Percentiles rank a stretch among this genome's conserved stretches.
phyloP scores from a whole-genome alignment of 2,329 filamentous ascomycete species.

The Berkeleyomyces basicola region DNA sequence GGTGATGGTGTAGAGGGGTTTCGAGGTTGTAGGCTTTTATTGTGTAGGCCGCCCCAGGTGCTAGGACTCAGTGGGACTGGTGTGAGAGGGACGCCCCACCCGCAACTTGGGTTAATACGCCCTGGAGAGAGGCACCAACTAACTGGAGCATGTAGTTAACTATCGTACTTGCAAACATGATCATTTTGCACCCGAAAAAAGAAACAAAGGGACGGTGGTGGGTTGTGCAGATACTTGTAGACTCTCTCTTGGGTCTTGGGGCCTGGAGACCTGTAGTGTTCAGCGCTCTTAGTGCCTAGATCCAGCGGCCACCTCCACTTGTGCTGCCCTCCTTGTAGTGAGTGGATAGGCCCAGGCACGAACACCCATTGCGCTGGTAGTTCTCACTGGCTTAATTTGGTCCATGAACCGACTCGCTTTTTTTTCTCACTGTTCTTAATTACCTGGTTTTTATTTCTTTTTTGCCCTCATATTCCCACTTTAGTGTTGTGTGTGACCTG shows the following conservation, averaged over 20 bases:
- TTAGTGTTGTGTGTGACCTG: conserved; percentile 4
- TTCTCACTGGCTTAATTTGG: neutral
- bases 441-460: neutral
- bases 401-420: neutral
- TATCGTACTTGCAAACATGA: neutral
- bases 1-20: neutral
- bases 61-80: no score
- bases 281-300: neutral
- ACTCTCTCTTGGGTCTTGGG: no score
- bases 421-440: neutral
- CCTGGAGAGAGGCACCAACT: neutral
- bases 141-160: neutral
- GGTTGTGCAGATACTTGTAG: neutral
- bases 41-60: no score
- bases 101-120: no score
- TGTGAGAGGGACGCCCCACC: no score
- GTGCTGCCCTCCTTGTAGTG: no score
- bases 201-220: neutral
- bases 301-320: no score
- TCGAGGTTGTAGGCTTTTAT: no score
- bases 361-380: neutral
- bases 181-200: neutral
- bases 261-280: neutral
- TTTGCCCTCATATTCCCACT: neutral
- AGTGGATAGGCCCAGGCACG: neutral